Conservation (phyloP, 805 yeast species). For the Candida succiphila region DNA sequence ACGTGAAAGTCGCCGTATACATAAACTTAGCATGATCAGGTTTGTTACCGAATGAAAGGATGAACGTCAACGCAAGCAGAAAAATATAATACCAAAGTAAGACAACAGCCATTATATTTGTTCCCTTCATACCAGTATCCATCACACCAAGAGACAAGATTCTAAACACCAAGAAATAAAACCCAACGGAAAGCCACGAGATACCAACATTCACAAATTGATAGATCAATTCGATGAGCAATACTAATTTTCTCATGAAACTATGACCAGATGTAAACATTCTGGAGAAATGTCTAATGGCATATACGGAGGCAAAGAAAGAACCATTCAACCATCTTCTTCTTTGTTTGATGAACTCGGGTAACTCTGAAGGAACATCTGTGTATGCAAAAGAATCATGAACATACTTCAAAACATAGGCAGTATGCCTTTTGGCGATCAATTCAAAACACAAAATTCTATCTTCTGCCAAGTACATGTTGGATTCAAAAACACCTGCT, state of each 20-base stretch:
- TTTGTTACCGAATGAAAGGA: slow-evolving; percentile 85
- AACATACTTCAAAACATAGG: slow-evolving; percentile 76
- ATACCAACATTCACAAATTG: slow-evolving; percentile 64
- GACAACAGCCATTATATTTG: slow-evolving; percentile 64
- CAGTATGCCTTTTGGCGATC: slow-evolving; percentile 64
- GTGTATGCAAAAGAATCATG: slow-evolving; percentile 86
- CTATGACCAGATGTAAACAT: slow-evolving; percentile 73
- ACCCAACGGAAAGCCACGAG: slow-evolving; percentile 86
- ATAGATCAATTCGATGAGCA: slow-evolving; percentile 71
- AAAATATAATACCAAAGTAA: slow-evolving; percentile 82
- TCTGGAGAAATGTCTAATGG: slow-evolving; percentile 64
- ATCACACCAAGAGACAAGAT: slow-evolving; percentile 72
- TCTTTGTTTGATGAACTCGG: slow-evolving; percentile 86
- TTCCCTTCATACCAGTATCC: slow-evolving; percentile 45
- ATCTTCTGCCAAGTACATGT: slow-evolving; percentile 96
- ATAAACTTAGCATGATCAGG: slow-evolving; percentile 80
- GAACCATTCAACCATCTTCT: slow-evolving; percentile 97
- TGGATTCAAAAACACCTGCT: slow-evolving; percentile 83
- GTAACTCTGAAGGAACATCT: slow-evolving; percentile 83
- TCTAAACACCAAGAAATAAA: slow-evolving; percentile 82
- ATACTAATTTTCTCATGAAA: slow-evolving; percentile 51
- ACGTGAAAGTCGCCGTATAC: slow-evolving; percentile 56
- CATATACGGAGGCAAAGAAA: slow-evolving; percentile 85
- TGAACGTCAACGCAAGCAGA: slow-evolving; percentile 70
- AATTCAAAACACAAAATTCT: slow-evolving; percentile 90